These are phyloP conservation scores for Collybia mongolica DNA, from an alignment of 768 basidiomycete genomes.

Conservation along the genomic window DNA sequence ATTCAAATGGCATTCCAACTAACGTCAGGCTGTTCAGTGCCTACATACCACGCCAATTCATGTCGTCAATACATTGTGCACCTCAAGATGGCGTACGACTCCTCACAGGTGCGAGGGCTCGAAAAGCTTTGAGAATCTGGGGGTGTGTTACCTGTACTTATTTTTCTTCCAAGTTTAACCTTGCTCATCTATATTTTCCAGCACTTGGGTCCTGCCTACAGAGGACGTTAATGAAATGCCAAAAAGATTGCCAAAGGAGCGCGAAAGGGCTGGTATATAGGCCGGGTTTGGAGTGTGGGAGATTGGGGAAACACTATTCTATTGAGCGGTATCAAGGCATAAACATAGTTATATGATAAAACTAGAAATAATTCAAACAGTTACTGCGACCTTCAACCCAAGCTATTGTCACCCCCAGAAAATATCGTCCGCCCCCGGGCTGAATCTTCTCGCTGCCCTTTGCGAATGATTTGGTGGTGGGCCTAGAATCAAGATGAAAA, in stretches of 20 bases:
- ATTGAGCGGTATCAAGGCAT: conserved; percentile 10
- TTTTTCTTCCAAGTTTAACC: not conserved
- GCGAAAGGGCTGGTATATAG: conserved; percentile 48
- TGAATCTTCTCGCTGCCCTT: too few relatives aligned
- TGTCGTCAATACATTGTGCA: conserved; percentile 62
- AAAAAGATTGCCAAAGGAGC: conserved; percentile 47
- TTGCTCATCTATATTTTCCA: conserved; percentile 14
- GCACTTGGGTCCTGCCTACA: conserved; percentile 51
- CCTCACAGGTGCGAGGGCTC: conserved; percentile 61
- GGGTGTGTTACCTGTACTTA: conserved; percentile 36
- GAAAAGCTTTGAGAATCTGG: conserved; percentile 67
- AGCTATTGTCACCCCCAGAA: too few relatives aligned
- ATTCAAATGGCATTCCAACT: not conserved
- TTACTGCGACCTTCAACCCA: too few relatives aligned
- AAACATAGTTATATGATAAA: not conserved
- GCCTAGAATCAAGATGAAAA: too few relatives aligned
- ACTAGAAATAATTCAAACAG: too few relatives aligned
- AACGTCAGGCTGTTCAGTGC: conserved; percentile 37
- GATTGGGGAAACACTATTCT: conserved; percentile 57
- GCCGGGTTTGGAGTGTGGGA: conserved; percentile 56
- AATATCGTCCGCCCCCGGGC: too few relatives aligned
- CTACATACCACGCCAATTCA: conserved; percentile 51
- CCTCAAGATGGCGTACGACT: conserved; percentile 69
- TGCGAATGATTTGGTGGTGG: too few relatives aligned
- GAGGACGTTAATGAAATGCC: conserved; percentile 66